These are phyloP conservation scores for Boletus coccyginus DNA, from an alignment of 768 basidiomycete genomes.

Conservation along the genomic window DNA sequence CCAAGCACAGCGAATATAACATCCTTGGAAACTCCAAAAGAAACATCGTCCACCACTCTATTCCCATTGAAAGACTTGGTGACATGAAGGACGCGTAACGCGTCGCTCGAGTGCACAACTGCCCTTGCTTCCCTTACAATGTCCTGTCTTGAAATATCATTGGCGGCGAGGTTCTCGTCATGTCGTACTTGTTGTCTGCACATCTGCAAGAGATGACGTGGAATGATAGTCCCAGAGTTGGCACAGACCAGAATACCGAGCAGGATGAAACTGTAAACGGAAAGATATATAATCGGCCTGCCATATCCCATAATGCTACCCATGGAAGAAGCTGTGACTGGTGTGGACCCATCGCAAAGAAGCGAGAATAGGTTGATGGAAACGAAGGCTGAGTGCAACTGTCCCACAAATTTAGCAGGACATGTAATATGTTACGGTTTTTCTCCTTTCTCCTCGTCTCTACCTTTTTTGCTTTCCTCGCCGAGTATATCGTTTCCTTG, in stretches of 20 bases:
- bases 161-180: slow-evolving; percentile 12
- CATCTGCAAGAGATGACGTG: slow-evolving; percentile 34
- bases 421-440: no score
- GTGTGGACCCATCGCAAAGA: slow-evolving; percentile 56
- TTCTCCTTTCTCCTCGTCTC: no score
- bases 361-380: slow-evolving; percentile 76
- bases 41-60: slow-evolving; percentile 70
- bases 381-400: slow-evolving; percentile 70
- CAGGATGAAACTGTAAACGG: slow-evolving; percentile 56
- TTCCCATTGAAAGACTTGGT: slow-evolving; percentile 57
- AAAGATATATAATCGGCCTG: slow-evolving; percentile 72
- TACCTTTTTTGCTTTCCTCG: no score
- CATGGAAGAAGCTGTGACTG: slow-evolving; percentile 45
- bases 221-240: slow-evolving; percentile 62
- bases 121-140: slow-evolving; percentile 52
- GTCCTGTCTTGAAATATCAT: slow-evolving; percentile 40
- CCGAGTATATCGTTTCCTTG: no score
- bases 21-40: slow-evolving; percentile 59
- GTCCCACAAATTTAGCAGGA: neutral
- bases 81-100: slow-evolving; percentile 59
- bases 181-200: slow-evolving; percentile 12
- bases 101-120: slow-evolving; percentile 48
- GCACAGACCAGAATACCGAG: slow-evolving; percentile 66
- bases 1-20: slow-evolving; percentile 73
- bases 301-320: slow-evolving; percentile 61